These are phyloP conservation scores for Choricystis sp. DNA, from an alignment of 139 green algal genomes.

Conservation along the genomic window DNA sequence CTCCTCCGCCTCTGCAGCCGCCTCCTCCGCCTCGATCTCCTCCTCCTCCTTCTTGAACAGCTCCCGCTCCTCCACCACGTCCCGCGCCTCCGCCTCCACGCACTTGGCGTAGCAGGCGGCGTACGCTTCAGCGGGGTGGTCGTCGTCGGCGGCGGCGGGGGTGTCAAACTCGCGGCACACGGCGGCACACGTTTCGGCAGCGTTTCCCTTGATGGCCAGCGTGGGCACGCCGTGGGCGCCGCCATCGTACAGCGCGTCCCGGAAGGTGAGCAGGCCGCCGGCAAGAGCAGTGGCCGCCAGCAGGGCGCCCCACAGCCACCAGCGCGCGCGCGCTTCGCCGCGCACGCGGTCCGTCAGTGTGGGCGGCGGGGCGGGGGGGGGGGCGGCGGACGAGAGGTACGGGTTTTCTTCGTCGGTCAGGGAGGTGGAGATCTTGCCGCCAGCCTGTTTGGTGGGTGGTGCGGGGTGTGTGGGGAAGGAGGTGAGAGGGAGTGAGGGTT, in stretches of 20 bases:
- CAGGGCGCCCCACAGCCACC: not conserved
- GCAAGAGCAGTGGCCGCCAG: not conserved
- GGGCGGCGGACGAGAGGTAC: not conserved
- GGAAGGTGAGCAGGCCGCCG: not conserved
- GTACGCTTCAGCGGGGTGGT: constrained; percentile 1
- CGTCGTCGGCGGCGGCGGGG: not conserved
- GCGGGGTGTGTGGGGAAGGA: not conserved
- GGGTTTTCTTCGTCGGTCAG: not conserved
- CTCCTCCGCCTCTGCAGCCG: not conserved
- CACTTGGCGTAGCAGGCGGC: constrained; percentile 17
- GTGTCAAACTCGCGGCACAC: constrained; percentile 2
- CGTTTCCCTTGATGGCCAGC: constrained; percentile 13
- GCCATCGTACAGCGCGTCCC: not conserved
- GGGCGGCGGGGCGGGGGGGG: too few relatives aligned
- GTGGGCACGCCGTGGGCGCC: not conserved
- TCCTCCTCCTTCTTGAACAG: constrained; percentile 19
- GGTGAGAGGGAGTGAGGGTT: not conserved
- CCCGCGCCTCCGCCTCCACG: constrained; percentile 11
- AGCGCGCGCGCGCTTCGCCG: not conserved
- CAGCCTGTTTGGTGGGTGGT: too few relatives aligned
- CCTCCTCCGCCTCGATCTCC: constrained; percentile 21
- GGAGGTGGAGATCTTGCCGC: too few relatives aligned
- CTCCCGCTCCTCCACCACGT: constrained; percentile 12
- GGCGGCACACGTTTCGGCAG: constrained; percentile 9
- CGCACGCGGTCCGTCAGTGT: not conserved